Evolutionary conservation across 768 basidiomycete species (phyloP), one percentile per base, ranked within the genome.

Genomic region (Pleurotus eryngii): DNA sequence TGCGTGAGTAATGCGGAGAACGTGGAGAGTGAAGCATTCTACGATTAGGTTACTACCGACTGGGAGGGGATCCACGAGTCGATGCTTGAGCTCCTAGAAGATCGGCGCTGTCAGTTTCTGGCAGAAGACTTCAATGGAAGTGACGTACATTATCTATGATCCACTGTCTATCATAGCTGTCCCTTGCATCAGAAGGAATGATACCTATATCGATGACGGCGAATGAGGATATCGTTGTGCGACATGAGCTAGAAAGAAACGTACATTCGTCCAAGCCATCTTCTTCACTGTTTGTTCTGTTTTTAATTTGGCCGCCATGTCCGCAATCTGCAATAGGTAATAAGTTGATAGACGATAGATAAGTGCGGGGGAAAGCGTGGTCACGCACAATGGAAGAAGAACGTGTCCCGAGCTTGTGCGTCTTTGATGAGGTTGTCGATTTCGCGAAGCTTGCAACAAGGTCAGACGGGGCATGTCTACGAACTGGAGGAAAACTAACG

Each of bases 181-280:
- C 30, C 30, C 11, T 65, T 7, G 70, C 73, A 53, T 80, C 77
- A n/a, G 64, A 63, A 0, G 78, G 72, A 1, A 78, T 64, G 7
- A 80, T 68, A 49, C 69, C 77, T 79, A 51, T 2, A 11, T 42
- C 6, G 38, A 1, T 35, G 8, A 9, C 7, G 45, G 11, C 14
- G n/a, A n/a, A 18, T 46, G 37, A 48, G 27, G 5, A 11, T 5
- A 14, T 27, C 18, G 22, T 17, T 27, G 9, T 20, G 15, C 15
- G 22, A 49, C 37, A 40, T 3, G 17, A 1, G 20, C 4, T 20
- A 8, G 17, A 47, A 14, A 8, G 17, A 47, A 14, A 61, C 73
- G 18, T 38, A 82, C 83, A 77, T 69, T 85, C 83, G 48, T 84
- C 82, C 56, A 72, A 65, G 2, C 80, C 76, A 59, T 85, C 83